Evolutionary conservation across 495 filamentous ascomycete species (phyloP).

Genomic region (Parathielavia appendiculata): DNA sequence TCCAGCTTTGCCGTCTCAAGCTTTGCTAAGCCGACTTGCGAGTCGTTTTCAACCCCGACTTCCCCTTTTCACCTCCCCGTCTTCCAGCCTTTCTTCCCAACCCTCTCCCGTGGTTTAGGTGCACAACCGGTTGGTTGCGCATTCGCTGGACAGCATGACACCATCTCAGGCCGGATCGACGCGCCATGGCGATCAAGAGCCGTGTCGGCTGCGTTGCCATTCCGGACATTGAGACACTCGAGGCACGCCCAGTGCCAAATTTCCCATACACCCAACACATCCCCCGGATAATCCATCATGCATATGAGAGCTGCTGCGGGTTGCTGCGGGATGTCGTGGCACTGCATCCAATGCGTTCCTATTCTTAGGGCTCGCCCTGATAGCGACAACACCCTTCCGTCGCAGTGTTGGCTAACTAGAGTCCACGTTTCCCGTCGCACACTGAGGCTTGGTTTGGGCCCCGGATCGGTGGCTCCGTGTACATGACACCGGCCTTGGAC

Average conservation of each 20-base stretch:
- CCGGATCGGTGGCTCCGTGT: slow-evolving; percentile 26
- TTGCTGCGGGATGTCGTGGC: slow-evolving; percentile 28
- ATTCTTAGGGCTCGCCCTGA: slow-evolving; percentile 27
- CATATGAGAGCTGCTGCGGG: slow-evolving; percentile 15
- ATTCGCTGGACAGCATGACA: slow-evolving; percentile 9
- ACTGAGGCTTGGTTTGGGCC: slow-evolving; percentile 20
- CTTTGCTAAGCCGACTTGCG: neutral
- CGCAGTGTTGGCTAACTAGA: slow-evolving; percentile 25
- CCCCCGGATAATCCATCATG: slow-evolving; percentile 24
- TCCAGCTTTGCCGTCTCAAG: neutral
- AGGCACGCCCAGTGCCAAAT: slow-evolving; percentile 13
- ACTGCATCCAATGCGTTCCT: slow-evolving; percentile 31
- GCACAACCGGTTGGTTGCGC: neutral
- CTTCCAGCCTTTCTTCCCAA: neutral
- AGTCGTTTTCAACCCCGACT: neutral
- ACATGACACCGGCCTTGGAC: slow-evolving; percentile 3
- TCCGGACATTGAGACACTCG: slow-evolving; percentile 19
- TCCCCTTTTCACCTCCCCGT: neutral
- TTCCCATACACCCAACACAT: slow-evolving; percentile 14
- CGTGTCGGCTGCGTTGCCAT: slow-evolving; percentile 21
- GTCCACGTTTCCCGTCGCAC: slow-evolving; percentile 28
- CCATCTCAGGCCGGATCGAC: slow-evolving; percentile 17
- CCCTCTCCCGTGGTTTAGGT: neutral
- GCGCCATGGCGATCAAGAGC: slow-evolving; percentile 3
- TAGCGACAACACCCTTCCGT: slow-evolving; percentile 17